Evolutionary conservation across 2,329 filamentous ascomycete species (phyloP).

Genomic region (Fusarium albosuccineum): DNA sequence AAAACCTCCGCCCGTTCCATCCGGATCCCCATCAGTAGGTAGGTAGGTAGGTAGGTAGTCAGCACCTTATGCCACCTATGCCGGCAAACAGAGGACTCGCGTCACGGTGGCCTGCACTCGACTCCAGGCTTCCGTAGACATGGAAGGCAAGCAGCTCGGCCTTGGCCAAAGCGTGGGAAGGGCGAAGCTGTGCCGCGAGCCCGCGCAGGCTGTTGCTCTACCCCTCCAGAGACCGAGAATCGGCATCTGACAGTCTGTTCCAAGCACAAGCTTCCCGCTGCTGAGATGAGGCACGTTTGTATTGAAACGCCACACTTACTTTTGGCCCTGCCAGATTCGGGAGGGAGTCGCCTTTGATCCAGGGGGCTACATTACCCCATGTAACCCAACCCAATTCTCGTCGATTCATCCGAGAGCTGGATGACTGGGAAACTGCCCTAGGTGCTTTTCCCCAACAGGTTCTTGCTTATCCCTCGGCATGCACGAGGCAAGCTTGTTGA

Average conservation of each 20-base stretch:
- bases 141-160: neutral
- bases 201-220: neutral
- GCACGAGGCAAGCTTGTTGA: conserved; percentile 18
- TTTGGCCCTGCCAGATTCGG: conserved; percentile 14
- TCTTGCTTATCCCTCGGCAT: conserved; percentile 10
- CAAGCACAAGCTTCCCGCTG: neutral
- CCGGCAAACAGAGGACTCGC: neutral
- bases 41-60: conserved; percentile 14
- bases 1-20: conserved; percentile 9
- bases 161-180: too few relatives aligned
- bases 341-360: conserved; percentile 17
- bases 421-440: conserved; percentile 7
- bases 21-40: conserved; percentile 6
- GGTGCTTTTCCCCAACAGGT: conserved; percentile 7
- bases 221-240: conserved; percentile 1
- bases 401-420: neutral
- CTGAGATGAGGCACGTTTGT: conserved; percentile 13
- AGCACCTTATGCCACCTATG: conserved; percentile 32
- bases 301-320: conserved; percentile 42
- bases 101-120: neutral
- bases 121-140: neutral
- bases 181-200: neutral
- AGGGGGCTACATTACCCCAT: conserved; percentile 7
- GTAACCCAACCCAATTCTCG: conserved; percentile 19
- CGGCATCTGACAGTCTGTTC: conserved; percentile 4